Conservation (phyloP, 2,329 filamentous ascomycete genomes). For the Trichophaea hybrida region DNA sequence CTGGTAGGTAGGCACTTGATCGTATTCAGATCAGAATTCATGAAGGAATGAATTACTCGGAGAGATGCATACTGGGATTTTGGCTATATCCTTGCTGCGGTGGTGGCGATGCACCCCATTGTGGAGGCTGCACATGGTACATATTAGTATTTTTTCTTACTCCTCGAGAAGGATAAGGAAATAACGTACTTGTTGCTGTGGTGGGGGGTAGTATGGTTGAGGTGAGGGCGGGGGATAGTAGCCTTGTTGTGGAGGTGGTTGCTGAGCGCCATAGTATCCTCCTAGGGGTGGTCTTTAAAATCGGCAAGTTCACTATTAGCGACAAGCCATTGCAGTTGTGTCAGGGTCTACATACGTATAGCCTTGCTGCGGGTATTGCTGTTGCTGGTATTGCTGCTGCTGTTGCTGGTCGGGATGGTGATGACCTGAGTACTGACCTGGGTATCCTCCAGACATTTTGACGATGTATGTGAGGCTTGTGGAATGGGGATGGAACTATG, state of each 20-base stretch:
- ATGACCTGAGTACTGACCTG: constrained; percentile 7
- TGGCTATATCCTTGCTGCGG: constrained; percentile 4
- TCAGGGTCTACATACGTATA: neutral
- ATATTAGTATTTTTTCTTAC: neutral
- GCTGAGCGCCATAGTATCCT: constrained; percentile 2
- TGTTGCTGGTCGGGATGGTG: constrained; percentile 16
- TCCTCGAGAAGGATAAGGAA: constrained; percentile 6
- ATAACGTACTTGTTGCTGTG: constrained; percentile 10
- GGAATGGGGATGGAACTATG: neutral
- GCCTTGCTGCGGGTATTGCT: constrained; percentile 1
- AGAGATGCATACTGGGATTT: constrained; percentile 14
- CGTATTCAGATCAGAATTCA: neutral
- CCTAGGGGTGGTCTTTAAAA: neutral
- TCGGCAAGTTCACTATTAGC: neutral
- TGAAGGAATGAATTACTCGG: neutral
- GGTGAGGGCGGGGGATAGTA: constrained; percentile 16
- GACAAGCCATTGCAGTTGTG: neutral
- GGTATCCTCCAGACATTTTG: constrained; percentile 20
- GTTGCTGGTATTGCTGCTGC: constrained; percentile 17
- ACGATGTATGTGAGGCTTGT: neutral
- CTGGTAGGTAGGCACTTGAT: constrained; percentile 5
- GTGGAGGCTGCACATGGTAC: neutral
- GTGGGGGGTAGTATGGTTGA: constrained; percentile 7
- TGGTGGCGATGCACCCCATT: constrained; percentile 14
- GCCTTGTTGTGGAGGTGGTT: constrained; percentile 4